Base-by-base conservation (phyloP, 2,329 filamentous ascomycete species). In the Mycogone perniciosa region DNA sequence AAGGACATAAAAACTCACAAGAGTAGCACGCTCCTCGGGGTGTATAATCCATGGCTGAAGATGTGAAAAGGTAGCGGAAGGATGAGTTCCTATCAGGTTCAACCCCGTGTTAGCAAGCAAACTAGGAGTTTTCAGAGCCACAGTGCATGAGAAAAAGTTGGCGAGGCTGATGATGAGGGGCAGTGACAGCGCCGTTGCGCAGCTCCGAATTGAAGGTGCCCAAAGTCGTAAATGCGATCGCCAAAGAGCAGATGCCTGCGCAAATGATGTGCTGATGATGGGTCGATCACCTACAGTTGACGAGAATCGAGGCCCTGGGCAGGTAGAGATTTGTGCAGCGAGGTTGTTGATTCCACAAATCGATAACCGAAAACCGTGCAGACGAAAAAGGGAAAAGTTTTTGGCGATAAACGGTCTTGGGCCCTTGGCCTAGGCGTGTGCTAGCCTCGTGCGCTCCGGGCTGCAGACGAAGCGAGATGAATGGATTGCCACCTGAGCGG, bases 21-120 rank as follows among this genome's bases (percentile, higher is more conserved):
- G 71, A 74, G 65, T 77, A 79, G 70, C 76, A 79, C 57, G 73
- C 70, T 61, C 75, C 74, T 56, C 68, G 71, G 51, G 63, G 41
- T 44, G 44, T 59, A 58, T 60, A 73, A 51, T 77, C 74, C 75
- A 77, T 77, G 41, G 31, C 30, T 49, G 41, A 42, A 30, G 45
- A 46, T 41, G 50, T 8, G 43, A 42, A 34, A 31, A 20, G 26
- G 26, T 10, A 11, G 29, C 27, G 20, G 13, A 43, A 31, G 20
- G 31, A 31, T 8, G 31, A 38, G 13, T 35, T 10, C 31, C 11
- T 35, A 35, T 8, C 33, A 20, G 45, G 43, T n/a, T 37, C 11
- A 37, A 20, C 20, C 31, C 5, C 26, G 26, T 31, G 48, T 51
- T 20, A 51, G 48, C 48, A 35, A 46, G 31, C 31, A 29, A 20